A percentile compares a stretch with the other conserved stretches of the same genome.
These are phyloP conservation scores for Trichoderma arundinaceum DNA, from an alignment of 2,329 filamentous ascomycete genomes.

Conservation along the genomic window DNA sequence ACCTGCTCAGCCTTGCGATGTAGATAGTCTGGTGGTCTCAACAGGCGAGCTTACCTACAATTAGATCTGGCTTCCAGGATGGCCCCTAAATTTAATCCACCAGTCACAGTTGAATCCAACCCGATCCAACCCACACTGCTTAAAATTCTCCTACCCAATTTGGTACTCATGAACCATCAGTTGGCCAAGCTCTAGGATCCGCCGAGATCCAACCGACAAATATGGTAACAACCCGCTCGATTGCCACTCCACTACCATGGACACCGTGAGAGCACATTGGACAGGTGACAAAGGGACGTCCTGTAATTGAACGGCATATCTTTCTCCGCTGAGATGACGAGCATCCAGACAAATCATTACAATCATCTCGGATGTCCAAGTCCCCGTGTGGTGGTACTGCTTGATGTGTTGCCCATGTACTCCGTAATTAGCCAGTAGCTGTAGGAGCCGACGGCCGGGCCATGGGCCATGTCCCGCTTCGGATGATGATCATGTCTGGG, in stretches of 20 bases:
- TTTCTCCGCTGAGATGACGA: conserved; percentile 7
- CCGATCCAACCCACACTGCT: background rate
- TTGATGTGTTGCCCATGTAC: background rate
- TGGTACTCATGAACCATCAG: background rate
- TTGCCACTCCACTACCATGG: background rate
- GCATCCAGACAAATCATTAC: background rate
- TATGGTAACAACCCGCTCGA: background rate
- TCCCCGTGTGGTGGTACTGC: background rate
- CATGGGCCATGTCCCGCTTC: background rate
- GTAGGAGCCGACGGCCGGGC: background rate
- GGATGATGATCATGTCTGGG: background rate
- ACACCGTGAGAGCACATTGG: background rate
- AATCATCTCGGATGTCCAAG: background rate
- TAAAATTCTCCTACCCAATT: background rate
- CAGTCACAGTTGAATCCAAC: conserved; percentile 19
- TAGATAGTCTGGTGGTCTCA: background rate
- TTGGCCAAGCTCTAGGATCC: conserved; percentile 14
- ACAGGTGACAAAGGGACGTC: background rate
- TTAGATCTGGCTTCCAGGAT: conserved; percentile 12
- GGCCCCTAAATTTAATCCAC: conserved; percentile 29
- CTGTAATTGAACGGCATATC: background rate
- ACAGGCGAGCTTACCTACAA: background rate
- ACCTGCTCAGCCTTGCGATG: background rate
- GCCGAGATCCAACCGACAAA: conserved; percentile 30
- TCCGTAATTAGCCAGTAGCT: background rate